These are phyloP conservation scores for Pterocarpus macrocarpus DNA, from an alignment of 306 rosid species.

Conservation along the genomic window DNA sequence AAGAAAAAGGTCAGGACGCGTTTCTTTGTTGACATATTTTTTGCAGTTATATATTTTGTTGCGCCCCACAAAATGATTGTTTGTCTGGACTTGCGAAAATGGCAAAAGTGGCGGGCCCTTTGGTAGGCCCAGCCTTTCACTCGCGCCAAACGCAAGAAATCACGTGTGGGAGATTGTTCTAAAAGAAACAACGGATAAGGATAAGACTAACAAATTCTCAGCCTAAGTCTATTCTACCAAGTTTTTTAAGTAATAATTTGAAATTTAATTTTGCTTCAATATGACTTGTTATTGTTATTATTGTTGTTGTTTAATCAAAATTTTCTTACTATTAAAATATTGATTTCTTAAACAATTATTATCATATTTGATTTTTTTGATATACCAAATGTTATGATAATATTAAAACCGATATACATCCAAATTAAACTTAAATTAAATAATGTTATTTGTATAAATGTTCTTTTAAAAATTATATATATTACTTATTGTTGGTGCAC, in stretches of 20 bases:
- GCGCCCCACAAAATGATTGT: conserved; percentile 40
- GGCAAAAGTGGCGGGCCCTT: conserved; percentile 4
- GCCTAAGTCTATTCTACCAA: too few relatives aligned
- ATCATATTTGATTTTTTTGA: neutral
- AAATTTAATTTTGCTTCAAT: neutral
- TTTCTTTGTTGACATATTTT: conserved; percentile 11
- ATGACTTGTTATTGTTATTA: neutral
- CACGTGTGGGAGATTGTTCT: conserved; percentile 25
- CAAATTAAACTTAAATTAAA: neutral
- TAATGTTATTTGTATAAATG: too few relatives aligned
- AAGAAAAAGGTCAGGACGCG: neutral
- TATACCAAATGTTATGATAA: too few relatives aligned
- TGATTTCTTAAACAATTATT: neutral
- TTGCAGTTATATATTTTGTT: neutral
- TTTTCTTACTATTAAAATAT: too few relatives aligned
- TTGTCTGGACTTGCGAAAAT: conserved; percentile 28
- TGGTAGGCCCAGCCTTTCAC: conserved; percentile 43
- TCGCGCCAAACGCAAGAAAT: conserved; percentile 36
- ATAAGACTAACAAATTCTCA: neutral
- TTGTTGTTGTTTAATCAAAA: too few relatives aligned
- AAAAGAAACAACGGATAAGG: conserved; percentile 5
- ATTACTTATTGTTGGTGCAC: neutral
- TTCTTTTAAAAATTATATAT: neutral
- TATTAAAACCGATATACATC: neutral
- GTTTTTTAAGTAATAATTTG: neutral